Evolutionary conservation across 2,329 filamentous ascomycete genomes (phyloP), one percentile per base, ranked within the genome.

Genomic region (Colletotrichum sp.): DNA sequence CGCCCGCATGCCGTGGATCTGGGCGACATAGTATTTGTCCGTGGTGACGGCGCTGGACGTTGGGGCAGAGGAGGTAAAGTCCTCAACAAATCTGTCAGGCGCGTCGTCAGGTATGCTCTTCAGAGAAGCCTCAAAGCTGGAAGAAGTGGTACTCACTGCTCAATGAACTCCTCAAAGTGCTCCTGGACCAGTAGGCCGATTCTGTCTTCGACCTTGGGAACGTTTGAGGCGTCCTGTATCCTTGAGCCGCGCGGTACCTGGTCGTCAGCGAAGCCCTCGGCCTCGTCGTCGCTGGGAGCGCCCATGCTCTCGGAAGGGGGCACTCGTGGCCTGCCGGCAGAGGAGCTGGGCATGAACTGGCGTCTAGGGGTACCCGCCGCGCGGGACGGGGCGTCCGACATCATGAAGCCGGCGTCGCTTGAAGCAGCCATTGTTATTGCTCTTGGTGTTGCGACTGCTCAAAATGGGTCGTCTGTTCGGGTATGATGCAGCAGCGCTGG

Each of bases 21-120:
- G 94, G 64, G 93, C 93, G 72, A 97, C 88, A 82, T 97, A 97
- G 86, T 95, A 96, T 81, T 93, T 94, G 85, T 95, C 93, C 31
- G 93, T 94, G 6, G 92, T 93, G 59, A 92, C 87, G 33, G 92
- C 92, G 80, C 93, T 95, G 18, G 94, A 93, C 5, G 90, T 87
- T 12, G 93, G 92, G 8, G 88, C 86, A 58, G 90, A 93, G 5
- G 92, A 86, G 8, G 89, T 86, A 5, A 91, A 91, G 21, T 94
- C 92, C 83, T 96, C 93, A 71, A 91, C 86, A 80, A 93, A 96
- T 79, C 88, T 90, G 74, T 24, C 31, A 58, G 4, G 24, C 31
- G 2, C 11, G 18, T 29, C n/a, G 69, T 75, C 36, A 79, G 69
- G 13, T 7, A 18, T 18, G 31, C 0, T n/a, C 43, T 11, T 27